Evolutionary conservation across 805 yeast genomes (phyloP).

Genomic region (Zygosaccharomyces rouxii): DNA sequence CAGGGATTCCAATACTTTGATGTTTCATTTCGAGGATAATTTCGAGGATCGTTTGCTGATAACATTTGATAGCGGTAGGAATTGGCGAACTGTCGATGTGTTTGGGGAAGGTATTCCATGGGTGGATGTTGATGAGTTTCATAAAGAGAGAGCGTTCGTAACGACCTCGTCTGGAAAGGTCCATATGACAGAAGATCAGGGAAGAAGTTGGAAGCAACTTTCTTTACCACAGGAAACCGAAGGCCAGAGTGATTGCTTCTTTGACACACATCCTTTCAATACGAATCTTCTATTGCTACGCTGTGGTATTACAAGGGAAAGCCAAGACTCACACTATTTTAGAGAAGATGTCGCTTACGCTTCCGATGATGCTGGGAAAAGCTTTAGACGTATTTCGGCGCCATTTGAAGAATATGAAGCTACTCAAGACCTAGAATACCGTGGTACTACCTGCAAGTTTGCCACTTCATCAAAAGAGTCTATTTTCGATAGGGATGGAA

Average conservation of each 20-base stretch:
- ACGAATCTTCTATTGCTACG: slow-evolving; percentile 12
- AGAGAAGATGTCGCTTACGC: background rate
- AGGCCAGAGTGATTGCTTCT: background rate
- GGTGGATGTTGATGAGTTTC: slow-evolving; percentile 13
- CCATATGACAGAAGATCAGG: slow-evolving; percentile 29
- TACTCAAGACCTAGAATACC: background rate
- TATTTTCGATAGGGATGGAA: background rate
- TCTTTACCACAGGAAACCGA: background rate
- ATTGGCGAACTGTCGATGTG: slow-evolving; percentile 36
- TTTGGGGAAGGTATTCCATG: slow-evolving; percentile 5
- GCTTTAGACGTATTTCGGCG: background rate
- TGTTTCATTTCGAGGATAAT: background rate
- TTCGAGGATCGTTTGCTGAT: too few species aligned
- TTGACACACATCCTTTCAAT: slow-evolving; percentile 19
- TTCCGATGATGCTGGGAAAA: slow-evolving; percentile 1
- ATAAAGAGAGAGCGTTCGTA: slow-evolving; percentile 20
- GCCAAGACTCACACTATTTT: background rate
- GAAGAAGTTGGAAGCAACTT: slow-evolving; percentile 23
- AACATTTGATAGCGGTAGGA: slow-evolving; percentile 44
- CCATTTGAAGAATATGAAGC: background rate
- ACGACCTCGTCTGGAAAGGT: slow-evolving; percentile 3
- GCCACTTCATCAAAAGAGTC: background rate
- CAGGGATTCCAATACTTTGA: background rate
- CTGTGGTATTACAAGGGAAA: slow-evolving; percentile 8
- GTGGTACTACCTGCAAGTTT: background rate